Evolutionary conservation across 345 rosid species (phyloP), one percentile per base, ranked within the genome.

Genomic region (Limnanthes douglasii): DNA sequence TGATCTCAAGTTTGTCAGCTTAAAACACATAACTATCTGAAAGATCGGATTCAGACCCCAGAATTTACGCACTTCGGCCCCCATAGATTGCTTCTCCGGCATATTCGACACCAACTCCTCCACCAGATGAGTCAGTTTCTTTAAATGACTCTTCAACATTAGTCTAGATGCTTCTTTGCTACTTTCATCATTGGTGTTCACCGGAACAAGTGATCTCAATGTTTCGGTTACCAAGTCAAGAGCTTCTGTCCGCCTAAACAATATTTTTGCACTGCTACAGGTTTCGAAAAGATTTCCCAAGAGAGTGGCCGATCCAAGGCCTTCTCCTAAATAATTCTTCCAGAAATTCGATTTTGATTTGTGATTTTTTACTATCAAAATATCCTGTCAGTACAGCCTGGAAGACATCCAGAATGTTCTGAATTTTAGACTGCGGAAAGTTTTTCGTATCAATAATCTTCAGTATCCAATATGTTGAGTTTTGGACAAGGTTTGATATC

Each of bases 401-500:
- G 31, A 85, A 69, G 34, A 75, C 61, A 47, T 65, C 66, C 43
- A 63, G 30, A 42, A 75, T 66, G 54, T 56, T 61, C 54, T 78
- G 66, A 42, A 70, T 59, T 31, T 85, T 80, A 44, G 62, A 7
- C 50, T 63, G 69, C 1, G 75, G 15, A 39, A 56, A 69, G 7
- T 67, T 67, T 36, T 60, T 64, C 5, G 82, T 64, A 56, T 75
- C 93, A 24, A 85, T 65, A 35, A 90, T 72, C 64, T 73, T 90
- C 37, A 80, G 62, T 47, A 75, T 49, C 94, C 94, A 80, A 52
- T 62, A 66, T 6, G 82, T 64, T 33, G 99, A 90, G 56, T 69
- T 68, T 57, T 75, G 76, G 8, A 75, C 85, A 3, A 90, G 71
- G 37, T 76, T 68, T 28, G 58, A 48, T 13, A 78, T 45, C 71